These are phyloP conservation scores for Rhodotorula glutinis DNA, from an alignment of 1,284 basidiomycete species.

Conservation along the genomic window DNA sequence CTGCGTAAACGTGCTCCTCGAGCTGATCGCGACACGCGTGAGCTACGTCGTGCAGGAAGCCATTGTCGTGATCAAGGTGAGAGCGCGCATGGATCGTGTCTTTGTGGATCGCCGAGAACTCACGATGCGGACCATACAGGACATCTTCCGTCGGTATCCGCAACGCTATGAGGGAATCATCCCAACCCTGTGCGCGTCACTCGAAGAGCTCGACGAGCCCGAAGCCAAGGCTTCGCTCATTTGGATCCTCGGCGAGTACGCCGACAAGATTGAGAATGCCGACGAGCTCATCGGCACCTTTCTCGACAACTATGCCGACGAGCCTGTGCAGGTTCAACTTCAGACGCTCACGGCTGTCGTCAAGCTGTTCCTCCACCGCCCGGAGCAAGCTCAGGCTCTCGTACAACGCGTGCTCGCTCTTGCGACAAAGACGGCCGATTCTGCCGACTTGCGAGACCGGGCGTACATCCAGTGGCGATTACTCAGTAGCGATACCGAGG, in stretches of 20 bases:
- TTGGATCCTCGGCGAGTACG: conserved; percentile 98
- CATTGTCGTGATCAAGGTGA: conserved; percentile 96
- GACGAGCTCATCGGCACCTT: conserved; percentile 87
- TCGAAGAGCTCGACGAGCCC: conserved; percentile 95
- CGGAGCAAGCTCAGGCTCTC: conserved; percentile 82
- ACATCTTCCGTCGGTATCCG: conserved; percentile 98
- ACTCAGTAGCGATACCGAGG: conserved; percentile 84
- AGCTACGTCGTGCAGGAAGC: conserved; percentile 98
- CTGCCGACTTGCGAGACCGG: conserved; percentile 91
- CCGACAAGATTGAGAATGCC: conserved; percentile 93
- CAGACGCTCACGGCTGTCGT: conserved; percentile 94
- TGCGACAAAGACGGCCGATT: conserved; percentile 95
- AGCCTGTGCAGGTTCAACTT: conserved; percentile 90
- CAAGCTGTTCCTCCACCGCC: conserved; percentile 92
- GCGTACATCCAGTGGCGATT: conserved; percentile 97
- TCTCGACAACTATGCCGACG: conserved; percentile 87
- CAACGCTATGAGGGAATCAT: conserved; percentile 95
- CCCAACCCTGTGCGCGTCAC: conserved; percentile 86
- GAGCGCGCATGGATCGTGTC: not conserved
- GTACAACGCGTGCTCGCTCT: conserved; percentile 87
- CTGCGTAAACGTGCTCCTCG: conserved; percentile 88
- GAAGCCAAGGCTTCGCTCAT: conserved; percentile 97
- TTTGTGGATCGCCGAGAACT: not conserved
- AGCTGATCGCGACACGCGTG: conserved; percentile 85
- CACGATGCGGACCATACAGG: conserved; percentile 54